Conservation (phyloP, 2,329 filamentous ascomycete species). For the Kalmusia sp. region DNA sequence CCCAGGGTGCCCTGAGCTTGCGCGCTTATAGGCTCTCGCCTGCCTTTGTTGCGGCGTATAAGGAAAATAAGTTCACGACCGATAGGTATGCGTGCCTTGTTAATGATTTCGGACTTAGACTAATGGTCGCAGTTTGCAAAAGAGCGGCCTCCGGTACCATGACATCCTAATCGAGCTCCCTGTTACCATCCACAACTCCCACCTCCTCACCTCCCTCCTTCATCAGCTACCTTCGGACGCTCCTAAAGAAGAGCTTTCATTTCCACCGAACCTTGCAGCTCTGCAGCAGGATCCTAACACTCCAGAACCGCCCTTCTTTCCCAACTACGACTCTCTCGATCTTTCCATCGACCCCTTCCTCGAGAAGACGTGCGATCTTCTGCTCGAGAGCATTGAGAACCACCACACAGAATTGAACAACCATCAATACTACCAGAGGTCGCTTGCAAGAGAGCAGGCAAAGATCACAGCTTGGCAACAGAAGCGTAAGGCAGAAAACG, state of each 20-base stretch:
- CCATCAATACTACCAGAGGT: constrained; percentile 96
- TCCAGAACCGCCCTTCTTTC: constrained; percentile 73
- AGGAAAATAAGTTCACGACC: constrained; percentile 97
- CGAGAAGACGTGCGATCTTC: constrained; percentile 95
- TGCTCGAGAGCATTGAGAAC: constrained; percentile 95
- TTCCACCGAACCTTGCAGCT: constrained; percentile 80
- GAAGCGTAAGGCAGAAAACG: constrained; percentile 97
- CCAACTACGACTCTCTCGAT: constrained; percentile 88
- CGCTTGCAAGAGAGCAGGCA: constrained; percentile 89
- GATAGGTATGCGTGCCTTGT: constrained; percentile 79
- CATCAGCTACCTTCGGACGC: constrained; percentile 83
- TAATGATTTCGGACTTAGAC: neutral
- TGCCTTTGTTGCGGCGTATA: constrained; percentile 87
- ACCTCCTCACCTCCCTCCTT: constrained; percentile 92
- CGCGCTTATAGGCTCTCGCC: constrained; percentile 90
- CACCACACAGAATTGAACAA: constrained; percentile 99
- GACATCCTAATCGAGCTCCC: constrained; percentile 93
- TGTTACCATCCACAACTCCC: constrained; percentile 91
- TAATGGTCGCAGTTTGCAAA: constrained; percentile 74
- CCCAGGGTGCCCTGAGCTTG: constrained; percentile 87
- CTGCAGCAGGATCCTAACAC: constrained; percentile 70
- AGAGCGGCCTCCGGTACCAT: constrained; percentile 90
- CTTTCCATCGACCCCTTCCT: constrained; percentile 96
- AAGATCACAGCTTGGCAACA: constrained; percentile 97
- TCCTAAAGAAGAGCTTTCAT: constrained; percentile 70